Evolutionary conservation across 148 eudicot genomes (phyloP).

Genomic region (Rhododendron ferrugineum): DNA sequence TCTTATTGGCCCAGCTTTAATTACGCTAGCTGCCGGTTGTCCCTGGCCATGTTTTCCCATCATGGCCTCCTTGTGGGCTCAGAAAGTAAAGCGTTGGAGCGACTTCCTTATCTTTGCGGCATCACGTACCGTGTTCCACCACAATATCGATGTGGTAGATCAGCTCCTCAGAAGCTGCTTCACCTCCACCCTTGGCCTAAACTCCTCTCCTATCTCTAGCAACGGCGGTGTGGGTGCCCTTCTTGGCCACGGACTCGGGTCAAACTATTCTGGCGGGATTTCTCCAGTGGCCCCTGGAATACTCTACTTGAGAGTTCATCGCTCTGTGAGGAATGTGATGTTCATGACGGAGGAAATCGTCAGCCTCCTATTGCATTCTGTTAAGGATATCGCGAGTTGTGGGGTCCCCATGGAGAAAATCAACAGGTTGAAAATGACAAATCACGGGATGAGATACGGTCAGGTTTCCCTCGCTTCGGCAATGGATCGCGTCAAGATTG

Average conservation of each 20-base stretch:
- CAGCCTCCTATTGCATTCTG: conserved; percentile 55
- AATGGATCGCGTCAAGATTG: conserved; percentile 67
- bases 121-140: conserved; percentile 83
- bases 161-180: conserved; percentile 87
- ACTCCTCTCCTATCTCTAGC: conserved; percentile 34
- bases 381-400: conserved; percentile 57
- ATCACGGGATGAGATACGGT: conserved; percentile 47
- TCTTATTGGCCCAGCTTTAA: conserved; percentile 68
- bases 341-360: conserved; percentile 74
- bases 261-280: conserved; percentile 54
- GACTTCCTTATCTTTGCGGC: conserved; percentile 81
- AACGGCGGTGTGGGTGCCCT: conserved; percentile 82
- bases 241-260: conserved; percentile 89
- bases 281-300: conserved; percentile 94
- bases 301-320: conserved; percentile 67
- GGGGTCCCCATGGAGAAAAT: conserved; percentile 38
- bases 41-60: conserved; percentile 99
- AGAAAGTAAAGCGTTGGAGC: conserved; percentile 94
- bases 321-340: conserved; percentile 50
- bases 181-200: conserved; percentile 54
- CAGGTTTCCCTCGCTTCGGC: conserved; percentile 73
- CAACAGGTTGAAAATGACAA: conserved; percentile 41
- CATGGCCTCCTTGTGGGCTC: conserved; percentile 85
- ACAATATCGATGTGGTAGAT: conserved; percentile 64
- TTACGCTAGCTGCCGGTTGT: conserved; percentile 73